These are phyloP conservation scores for Fusarium virguliforme DNA, from an alignment of 2,329 filamentous ascomycete genomes.

Conservation along the genomic window DNA sequence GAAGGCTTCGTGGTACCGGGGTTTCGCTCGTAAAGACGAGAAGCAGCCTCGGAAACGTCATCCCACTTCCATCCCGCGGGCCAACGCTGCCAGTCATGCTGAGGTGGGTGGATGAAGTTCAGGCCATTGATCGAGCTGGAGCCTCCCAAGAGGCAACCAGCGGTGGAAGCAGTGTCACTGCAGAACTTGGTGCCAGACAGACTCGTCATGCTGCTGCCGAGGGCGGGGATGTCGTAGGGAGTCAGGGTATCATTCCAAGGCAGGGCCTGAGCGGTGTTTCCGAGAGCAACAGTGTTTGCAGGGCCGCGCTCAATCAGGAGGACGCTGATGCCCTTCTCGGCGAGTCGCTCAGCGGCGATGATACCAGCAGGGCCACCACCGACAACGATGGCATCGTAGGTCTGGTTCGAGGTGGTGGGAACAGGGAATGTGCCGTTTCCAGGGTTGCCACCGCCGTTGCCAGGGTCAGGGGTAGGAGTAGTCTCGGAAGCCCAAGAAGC, in stretches of 20 bases:
- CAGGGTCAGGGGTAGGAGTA: constrained; percentile 22
- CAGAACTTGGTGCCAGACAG: constrained; percentile 49
- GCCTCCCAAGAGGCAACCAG: constrained; percentile 48
- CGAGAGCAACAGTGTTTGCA: constrained; percentile 48
- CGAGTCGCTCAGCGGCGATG: constrained; percentile 49
- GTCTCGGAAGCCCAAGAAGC: constrained; percentile 49
- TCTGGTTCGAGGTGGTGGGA: constrained; percentile 44
- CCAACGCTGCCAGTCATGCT: constrained; percentile 50
- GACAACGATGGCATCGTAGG: constrained; percentile 51
- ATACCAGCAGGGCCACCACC: constrained; percentile 50
- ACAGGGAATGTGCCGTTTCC: constrained; percentile 32
- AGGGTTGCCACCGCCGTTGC: constrained; percentile 19
- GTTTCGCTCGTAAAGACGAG: constrained; percentile 49
- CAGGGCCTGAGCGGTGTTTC: constrained; percentile 38
- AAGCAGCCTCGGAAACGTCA: constrained; percentile 45
- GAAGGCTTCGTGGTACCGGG: constrained; percentile 78
- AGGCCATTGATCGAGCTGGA: constrained; percentile 51
- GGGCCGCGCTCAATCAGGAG: constrained; percentile 51
- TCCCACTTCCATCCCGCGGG: constrained; percentile 45
- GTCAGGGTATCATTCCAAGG: constrained; percentile 48
- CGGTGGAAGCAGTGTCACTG: constrained; percentile 48
- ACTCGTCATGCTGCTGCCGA: constrained; percentile 48
- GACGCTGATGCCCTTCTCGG: constrained; percentile 46
- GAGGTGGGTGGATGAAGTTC: constrained; percentile 50
- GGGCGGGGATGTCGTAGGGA: constrained; percentile 47